Evolutionary conservation across 2,329 filamentous ascomycete species (phyloP), one percentile per base, ranked within the genome.

Genomic region (Claviceps sp.): DNA sequence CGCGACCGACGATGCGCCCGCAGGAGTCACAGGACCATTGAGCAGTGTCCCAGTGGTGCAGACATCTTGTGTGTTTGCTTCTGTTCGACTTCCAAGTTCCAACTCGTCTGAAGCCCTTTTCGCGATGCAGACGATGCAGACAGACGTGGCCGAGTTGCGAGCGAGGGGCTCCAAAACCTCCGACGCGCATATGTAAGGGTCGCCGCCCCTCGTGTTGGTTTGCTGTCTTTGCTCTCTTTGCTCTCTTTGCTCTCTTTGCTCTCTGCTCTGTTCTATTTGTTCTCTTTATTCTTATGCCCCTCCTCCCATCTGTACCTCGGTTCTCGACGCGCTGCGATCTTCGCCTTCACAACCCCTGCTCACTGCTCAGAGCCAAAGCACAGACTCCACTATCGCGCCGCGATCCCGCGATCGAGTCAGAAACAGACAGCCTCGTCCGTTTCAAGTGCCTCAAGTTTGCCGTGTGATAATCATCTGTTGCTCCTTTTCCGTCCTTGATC

Each of bases 31-130:
- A 34, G 29, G 29, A 4, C 22, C 42, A 7, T 26, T 3, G 42
- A 26, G 42, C 16, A 39, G 43, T 34, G 20, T 29, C 3, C 29
- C 26, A 29, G n/a, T n/a, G 6, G 26, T 37, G 36, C 47, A 50
- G 49, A 43, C 43, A 38, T 50, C 37, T 50, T 50, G 40, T 50
- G 51, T n/a, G 34, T 38, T 49, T 52, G 47, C 51, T 47, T 51
- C 47, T 45, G 51, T 49, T 50, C 51, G 16, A n/a, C 16, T 17
- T 17, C 39, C 38, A 40, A n/a, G n/a, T 7, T 16, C 38, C 39
- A n/a, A n/a, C 42, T 23, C 42, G 42, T 26, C 22, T 26, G 42
- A 16, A 7, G 5, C 5, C 29, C 9, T 34, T 29, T 29, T 11
- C 29, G 29, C 29, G 29, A 34, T 34, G 29, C 29, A 29, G 29